Base-by-base conservation (phyloP, 805 yeast genomes). In the Brettanomyces anomalus region DNA sequence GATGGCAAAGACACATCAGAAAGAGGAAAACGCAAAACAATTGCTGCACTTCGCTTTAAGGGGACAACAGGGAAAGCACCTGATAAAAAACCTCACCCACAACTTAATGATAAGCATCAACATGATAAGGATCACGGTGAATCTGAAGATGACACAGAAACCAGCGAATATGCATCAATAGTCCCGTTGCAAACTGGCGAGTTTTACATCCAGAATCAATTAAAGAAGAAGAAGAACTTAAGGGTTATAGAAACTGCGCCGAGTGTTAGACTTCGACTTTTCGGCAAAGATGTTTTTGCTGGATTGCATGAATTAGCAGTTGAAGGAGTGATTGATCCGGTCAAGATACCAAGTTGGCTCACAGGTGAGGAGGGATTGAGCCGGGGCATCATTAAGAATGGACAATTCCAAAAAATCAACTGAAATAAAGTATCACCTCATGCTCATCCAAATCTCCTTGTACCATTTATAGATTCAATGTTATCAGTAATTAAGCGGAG, bases 271-370 rank as follows among this genome's bases (percentile, higher is more conserved):
- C 26, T 64, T 47, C 65, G 70, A 44, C 58, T 85, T 4, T 62
- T 70, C 3, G 95, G 95, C 1, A 67, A 65, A 16, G 94, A 85
- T 55, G 72, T 86, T 0, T 85, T 79, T 68, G 94, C 77, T 2
- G 95, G 95, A 0, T 53, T 85, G 33, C 87, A 83, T 57, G 81
- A 83, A 52, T 64, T 85, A 15, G 73, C 87, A 21, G 66, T 65
- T 41, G 44, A 62, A 48, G 72, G 66, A 1, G 52, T 70, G 0
- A 60, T 79, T 2, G 72, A 82, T 49, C 72, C 83, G 0, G 63
- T 68, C n/a, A 64, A 50, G 0, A 61, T 83, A 14, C 95, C 95
- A 1, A 72, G 77, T 26, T 85, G 88, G 89, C 58, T 85, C 28
- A 77, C 89, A 4, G 95, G 94, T 3, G 87, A 84, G 56, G 80